Conservation (phyloP, 2,329 filamentous ascomycete species). For the Conoideocrella luteorostrata region DNA sequence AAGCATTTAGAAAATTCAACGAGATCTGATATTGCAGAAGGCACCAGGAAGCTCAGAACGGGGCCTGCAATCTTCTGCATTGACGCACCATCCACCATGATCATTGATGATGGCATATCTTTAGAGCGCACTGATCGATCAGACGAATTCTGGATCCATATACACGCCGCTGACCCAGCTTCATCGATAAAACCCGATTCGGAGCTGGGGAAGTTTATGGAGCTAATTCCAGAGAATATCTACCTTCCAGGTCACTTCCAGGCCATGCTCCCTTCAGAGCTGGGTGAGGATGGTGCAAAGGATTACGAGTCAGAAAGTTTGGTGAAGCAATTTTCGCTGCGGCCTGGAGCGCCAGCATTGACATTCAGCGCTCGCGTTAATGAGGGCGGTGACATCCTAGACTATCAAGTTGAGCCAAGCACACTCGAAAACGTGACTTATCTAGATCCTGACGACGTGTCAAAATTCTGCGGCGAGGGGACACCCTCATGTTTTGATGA, state of each 20-base stretch:
- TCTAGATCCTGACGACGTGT: slow-evolving; percentile 47
- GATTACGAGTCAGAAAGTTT: slow-evolving; percentile 30
- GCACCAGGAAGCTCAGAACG: slow-evolving; percentile 52
- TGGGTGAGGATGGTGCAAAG: slow-evolving; percentile 22
- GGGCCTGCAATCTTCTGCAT: slow-evolving; percentile 64
- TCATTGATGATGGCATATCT: slow-evolving; percentile 77
- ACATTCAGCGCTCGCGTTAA: slow-evolving; percentile 58
- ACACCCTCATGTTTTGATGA: slow-evolving; percentile 12
- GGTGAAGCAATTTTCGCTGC: slow-evolving; percentile 50
- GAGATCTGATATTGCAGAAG: slow-evolving; percentile 37
- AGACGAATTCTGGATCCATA: slow-evolving; percentile 64
- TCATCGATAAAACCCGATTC: slow-evolving; percentile 58
- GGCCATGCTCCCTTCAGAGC: slow-evolving; percentile 47
- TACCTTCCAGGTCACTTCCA: slow-evolving; percentile 53
- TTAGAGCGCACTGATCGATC: slow-evolving; percentile 50
- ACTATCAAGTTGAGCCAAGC: slow-evolving; percentile 48
- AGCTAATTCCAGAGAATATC: slow-evolving; percentile 51
- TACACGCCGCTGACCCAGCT: slow-evolving; percentile 74
- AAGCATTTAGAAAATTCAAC: slow-evolving; percentile 25
- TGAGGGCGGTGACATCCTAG: slow-evolving; percentile 44
- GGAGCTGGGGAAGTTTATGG: slow-evolving; percentile 52
- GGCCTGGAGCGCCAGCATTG: slow-evolving; percentile 42
- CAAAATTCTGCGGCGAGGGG: slow-evolving; percentile 34
- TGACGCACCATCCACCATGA: slow-evolving; percentile 56
- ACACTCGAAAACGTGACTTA: slow-evolving; percentile 49